Conservation (phyloP, 2,329 filamentous ascomycete species). For the Aureobasidium uvarum region DNA sequence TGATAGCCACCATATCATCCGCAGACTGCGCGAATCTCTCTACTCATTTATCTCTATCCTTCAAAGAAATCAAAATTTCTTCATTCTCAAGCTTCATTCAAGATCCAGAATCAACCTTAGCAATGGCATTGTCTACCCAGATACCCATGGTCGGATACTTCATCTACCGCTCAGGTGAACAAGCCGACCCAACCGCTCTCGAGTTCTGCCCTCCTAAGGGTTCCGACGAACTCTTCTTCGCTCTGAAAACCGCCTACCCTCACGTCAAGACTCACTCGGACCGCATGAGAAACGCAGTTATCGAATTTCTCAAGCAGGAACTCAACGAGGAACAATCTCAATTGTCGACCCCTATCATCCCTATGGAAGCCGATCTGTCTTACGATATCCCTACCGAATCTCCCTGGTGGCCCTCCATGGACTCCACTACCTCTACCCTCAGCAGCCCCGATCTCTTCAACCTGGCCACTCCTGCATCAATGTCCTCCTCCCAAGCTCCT, state of each 20-base stretch:
- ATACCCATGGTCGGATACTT: slow-evolving; percentile 34
- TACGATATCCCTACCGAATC: slow-evolving; percentile 28
- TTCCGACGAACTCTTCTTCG: slow-evolving; percentile 43
- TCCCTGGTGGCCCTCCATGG: slow-evolving; percentile 37
- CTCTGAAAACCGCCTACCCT: slow-evolving; percentile 39
- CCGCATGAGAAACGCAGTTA: slow-evolving; percentile 42
- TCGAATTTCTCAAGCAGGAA: slow-evolving; percentile 42
- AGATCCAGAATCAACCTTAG: not conserved
- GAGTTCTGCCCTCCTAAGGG: slow-evolving; percentile 42
- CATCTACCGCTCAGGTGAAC: slow-evolving; percentile 39
- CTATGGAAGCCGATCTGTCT: slow-evolving; percentile 19
- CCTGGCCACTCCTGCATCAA: slow-evolving; percentile 35
- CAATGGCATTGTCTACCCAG: slow-evolving; percentile 24
- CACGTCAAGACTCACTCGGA: slow-evolving; percentile 41
- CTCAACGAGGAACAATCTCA: slow-evolving; percentile 35
- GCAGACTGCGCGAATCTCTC: slow-evolving; percentile 5
- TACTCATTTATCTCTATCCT: not conserved
- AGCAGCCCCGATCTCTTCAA: slow-evolving; percentile 37
- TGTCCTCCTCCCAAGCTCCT: slow-evolving; percentile 31
- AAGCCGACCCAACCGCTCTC: slow-evolving; percentile 38
- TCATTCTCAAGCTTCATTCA: not conserved
- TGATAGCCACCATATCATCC: slow-evolving; percentile 19
- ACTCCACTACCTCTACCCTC: slow-evolving; percentile 35
- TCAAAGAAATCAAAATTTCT: slow-evolving; percentile 21
- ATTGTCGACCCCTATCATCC: slow-evolving; percentile 30